Evolutionary conservation across 73 alveolate species (phyloP).

Genomic region (Paramecium sexaurelia): DNA sequence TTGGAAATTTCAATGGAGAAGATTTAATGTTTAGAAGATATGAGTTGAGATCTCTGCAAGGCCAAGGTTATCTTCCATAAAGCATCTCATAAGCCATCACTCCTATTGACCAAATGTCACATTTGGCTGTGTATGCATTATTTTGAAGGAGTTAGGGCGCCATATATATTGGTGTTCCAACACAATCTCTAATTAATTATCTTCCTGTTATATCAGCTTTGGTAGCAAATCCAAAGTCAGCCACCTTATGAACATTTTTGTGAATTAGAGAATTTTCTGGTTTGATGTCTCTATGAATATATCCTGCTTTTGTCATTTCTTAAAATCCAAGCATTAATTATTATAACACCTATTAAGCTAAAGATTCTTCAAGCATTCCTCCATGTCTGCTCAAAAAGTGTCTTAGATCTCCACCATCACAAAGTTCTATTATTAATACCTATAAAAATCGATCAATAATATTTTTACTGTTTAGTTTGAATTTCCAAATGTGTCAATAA

Average conservation of each 20-base stretch:
- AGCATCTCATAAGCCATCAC: conserved; percentile 67
- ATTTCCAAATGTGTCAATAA: conserved; percentile 29
- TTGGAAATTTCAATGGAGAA: conserved; percentile 34
- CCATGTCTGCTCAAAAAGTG: conserved; percentile 50
- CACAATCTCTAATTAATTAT: conserved; percentile 43
- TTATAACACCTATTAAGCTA: conserved; percentile 37
- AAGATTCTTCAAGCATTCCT: conserved; percentile 56
- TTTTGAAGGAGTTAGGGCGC: conserved; percentile 63
- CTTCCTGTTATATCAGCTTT: conserved; percentile 53
- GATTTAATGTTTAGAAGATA: background rate
- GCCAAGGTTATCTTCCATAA: conserved; percentile 69
- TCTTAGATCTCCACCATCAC: conserved; percentile 60
- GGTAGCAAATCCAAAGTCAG: conserved; percentile 68
- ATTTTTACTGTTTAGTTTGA: background rate
- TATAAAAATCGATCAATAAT: background rate
- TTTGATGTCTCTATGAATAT: conserved; percentile 67
- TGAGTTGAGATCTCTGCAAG: conserved; percentile 51
- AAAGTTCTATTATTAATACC: conserved; percentile 4
- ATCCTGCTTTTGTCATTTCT: conserved; percentile 43
- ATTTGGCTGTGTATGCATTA: conserved; percentile 56
- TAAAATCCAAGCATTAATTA: conserved; percentile 62
- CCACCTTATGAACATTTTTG: conserved; percentile 47
- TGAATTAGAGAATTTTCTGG: conserved; percentile 62
- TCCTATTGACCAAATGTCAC: conserved; percentile 70
- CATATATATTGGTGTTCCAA: conserved; percentile 68